Evolutionary conservation across 805 yeast genomes (phyloP).

Genomic region (Torulaspora microellipsoides): DNA sequence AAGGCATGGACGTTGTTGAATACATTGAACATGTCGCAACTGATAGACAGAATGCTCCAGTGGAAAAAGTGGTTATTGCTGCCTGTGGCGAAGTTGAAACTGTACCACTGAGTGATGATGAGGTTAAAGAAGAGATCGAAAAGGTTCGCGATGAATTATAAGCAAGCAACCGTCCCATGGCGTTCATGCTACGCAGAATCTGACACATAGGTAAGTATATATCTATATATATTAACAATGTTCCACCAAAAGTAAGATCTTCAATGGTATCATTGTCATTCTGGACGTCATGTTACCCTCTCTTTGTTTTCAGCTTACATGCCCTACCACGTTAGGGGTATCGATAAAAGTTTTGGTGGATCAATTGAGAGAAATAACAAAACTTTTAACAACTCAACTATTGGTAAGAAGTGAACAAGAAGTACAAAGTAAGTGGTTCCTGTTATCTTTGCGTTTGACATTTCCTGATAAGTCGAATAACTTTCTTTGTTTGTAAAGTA

Average conservation of each 20-base stretch:
- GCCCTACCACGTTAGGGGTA: slow-evolving; percentile 6
- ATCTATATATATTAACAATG: too few species aligned
- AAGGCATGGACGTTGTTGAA: slow-evolving; percentile 78
- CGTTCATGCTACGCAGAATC: not conserved
- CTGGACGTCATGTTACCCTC: slow-evolving; percentile 6
- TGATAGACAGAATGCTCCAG: slow-evolving; percentile 66
- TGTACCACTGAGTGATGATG: slow-evolving; percentile 12
- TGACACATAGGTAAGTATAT: not conserved
- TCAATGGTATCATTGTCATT: slow-evolving; percentile 5
- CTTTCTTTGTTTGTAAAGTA: slow-evolving; percentile 5
- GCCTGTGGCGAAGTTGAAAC: slow-evolving; percentile 63
- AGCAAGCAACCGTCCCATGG: not conserved
- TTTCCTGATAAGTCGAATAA: not conserved
- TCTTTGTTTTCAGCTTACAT: not conserved
- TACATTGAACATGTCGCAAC: slow-evolving; percentile 73
- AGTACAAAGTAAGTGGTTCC: not conserved
- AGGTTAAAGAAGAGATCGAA: not conserved
- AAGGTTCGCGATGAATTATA: slow-evolving; percentile 10
- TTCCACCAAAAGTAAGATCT: too few species aligned
- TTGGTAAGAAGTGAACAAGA: not conserved
- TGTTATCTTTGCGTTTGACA: slow-evolving; percentile 5
- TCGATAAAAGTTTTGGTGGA: slow-evolving; percentile 6
- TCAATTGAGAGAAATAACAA: not conserved
- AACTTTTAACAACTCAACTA: not conserved
- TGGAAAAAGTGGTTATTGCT: slow-evolving; percentile 55